Evolutionary conservation across 768 basidiomycete genomes (phyloP), one percentile per base, ranked within the genome.

Genomic region (Gymnopilus dilepis): DNA sequence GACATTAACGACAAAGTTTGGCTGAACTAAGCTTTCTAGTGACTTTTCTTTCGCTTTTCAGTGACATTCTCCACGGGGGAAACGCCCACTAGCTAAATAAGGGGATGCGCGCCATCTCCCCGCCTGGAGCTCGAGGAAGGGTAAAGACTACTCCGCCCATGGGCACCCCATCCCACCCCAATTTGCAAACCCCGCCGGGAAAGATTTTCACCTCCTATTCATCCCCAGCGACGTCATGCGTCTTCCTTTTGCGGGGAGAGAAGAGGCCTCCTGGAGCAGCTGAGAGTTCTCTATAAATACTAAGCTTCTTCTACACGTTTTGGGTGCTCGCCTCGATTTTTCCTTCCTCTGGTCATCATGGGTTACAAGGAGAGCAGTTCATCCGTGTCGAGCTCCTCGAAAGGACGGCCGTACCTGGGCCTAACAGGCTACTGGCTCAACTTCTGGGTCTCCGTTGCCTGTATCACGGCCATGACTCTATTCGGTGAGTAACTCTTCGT

Each of bases 381-480:
- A 4, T 50, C 47, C 11, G 47, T 50, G 26, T 50, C 47, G 47
- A n/a, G 47, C 47, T 13, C 12, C 47, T 8, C n/a, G 28, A 50
- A 50, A 50, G 47, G 28, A 61, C 67, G 48, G 51, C 78, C 78
- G 7, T 82, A 82, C 62, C 69, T 81, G 59, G 81, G 82, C 12
- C 66, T 82, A 65, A 82, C 79, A 6, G 81, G 82, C 7, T 73
- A 72, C 15, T 72, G 69, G 52, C 77, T 84, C 52, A 81, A 81
- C 54, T 68, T 75, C 33, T 82, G 82, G 80, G 74, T 83, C 4
- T 79, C 80, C 3, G 79, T 84, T 17, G 81, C 82, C 13, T 84
- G 82, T 62, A 81, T 79, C 12, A 81, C 82, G 9, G 82, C 81
- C 7, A 84, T 84, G 82, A 78, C 79, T 2, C 73, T 84, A 1